Evolutionary conservation across 2,329 filamentous ascomycete species (phyloP).

Genomic region (Penicillium sp.): DNA sequence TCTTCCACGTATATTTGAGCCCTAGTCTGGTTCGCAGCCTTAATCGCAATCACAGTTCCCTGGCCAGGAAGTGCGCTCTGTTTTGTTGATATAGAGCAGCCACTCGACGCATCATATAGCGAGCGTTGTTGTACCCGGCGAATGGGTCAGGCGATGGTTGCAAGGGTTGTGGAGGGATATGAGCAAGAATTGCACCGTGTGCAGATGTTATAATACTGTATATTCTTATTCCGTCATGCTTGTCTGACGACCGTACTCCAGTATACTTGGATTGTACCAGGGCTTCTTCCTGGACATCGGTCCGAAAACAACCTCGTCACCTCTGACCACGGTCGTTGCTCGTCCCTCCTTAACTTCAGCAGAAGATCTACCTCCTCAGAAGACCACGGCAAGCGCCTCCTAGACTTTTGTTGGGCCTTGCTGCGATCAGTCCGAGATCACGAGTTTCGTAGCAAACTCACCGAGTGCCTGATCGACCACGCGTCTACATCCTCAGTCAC

Average conservation of each 20-base stretch:
- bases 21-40: neutral
- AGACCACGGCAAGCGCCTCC: conserved; percentile 9
- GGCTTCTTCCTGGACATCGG: no score
- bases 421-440: neutral
- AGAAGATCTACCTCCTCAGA: neutral
- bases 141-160: neutral
- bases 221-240: no score
- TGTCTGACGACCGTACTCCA: no score
- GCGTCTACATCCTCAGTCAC: conserved; percentile 4
- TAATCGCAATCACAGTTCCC: conserved; percentile 1
- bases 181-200: conserved; percentile 2
- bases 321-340: no score
- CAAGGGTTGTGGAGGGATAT: conserved; percentile 1
- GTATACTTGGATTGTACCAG: no score
- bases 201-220: conserved; percentile 1
- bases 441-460: conserved; percentile 1
- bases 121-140: neutral
- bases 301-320: no score
- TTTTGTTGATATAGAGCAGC: neutral
- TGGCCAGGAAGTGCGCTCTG: conserved; percentile 1
- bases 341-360: no score
- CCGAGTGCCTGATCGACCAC: conserved; percentile 2
- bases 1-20: conserved; percentile 1
- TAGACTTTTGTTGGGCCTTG: neutral
- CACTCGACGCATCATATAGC: conserved; percentile 2